Evolutionary conservation across 2,329 filamentous ascomycete genomes (phyloP).

Genomic region (Aspergillus viridinutans): DNA sequence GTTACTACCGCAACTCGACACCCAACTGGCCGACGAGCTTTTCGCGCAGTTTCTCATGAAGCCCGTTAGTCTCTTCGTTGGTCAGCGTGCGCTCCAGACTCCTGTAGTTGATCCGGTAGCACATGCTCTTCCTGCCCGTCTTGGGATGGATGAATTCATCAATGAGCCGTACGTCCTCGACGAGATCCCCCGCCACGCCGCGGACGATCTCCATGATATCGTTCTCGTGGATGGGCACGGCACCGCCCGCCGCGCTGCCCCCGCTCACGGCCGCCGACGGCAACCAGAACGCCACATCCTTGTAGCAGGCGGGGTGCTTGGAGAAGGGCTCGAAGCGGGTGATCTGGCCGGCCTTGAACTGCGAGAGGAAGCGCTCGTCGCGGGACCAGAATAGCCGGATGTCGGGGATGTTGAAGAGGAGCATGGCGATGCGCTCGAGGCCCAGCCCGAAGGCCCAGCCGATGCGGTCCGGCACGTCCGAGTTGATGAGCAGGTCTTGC

Average conservation of each 20-base stretch:
- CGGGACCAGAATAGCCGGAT: slow-evolving; percentile 94
- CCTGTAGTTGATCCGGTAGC: slow-evolving; percentile 90
- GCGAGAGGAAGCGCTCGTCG: slow-evolving; percentile 77
- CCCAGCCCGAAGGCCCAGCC: slow-evolving; percentile 97
- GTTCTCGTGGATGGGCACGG: slow-evolving; percentile 74
- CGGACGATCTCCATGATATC: slow-evolving; percentile 96
- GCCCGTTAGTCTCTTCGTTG: slow-evolving; percentile 69
- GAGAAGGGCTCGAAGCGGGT: slow-evolving; percentile 79
- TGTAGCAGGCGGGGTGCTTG: slow-evolving; percentile 82
- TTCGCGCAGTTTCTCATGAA: slow-evolving; percentile 66
- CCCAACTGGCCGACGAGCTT: slow-evolving; percentile 67
- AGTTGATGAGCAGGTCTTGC: slow-evolving; percentile 74
- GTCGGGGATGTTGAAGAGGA: slow-evolving; percentile 92
- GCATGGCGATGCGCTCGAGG: slow-evolving; percentile 93
- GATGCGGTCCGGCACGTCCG: slow-evolving; percentile 67
- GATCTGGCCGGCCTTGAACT: slow-evolving; percentile 61
- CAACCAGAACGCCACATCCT: slow-evolving; percentile 95
- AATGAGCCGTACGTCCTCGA: slow-evolving; percentile 80
- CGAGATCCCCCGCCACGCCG: slow-evolving; percentile 72
- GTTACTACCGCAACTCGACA: slow-evolving; percentile 66
- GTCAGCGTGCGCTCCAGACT: slow-evolving; percentile 88
- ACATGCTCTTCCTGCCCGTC: slow-evolving; percentile 76
- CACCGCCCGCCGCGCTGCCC: slow-evolving; percentile 36
- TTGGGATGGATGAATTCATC: slow-evolving; percentile 89
- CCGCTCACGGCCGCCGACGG: slow-evolving; percentile 38